Evolutionary conservation across 345 rosid species (phyloP).

Genomic region (Luvunga scandens): DNA sequence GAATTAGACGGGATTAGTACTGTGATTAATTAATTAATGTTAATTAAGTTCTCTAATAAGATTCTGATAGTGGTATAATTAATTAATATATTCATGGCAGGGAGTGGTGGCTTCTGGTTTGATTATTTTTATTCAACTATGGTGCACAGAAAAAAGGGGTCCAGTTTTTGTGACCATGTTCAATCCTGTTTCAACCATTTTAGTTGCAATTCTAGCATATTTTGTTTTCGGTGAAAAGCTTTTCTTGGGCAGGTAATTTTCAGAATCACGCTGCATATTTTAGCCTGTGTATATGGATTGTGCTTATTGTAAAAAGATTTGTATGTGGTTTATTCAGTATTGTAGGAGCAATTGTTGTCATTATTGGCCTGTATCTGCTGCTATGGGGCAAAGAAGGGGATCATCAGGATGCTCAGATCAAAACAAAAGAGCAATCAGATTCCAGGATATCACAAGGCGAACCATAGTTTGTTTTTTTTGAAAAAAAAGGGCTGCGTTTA

Average conservation of each 20-base stretch:
- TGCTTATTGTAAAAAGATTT: background rate
- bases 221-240: conserved; percentile 59
- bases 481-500: too few species aligned
- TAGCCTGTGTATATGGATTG: background rate
- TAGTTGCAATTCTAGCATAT: conserved; percentile 49
- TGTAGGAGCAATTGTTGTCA: conserved; percentile 47
- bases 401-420: conserved; percentile 10
- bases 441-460: conserved; percentile 9
- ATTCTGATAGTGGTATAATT: background rate
- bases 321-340: conserved; percentile 35
- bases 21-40: background rate
- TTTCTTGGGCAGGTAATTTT: conserved; percentile 53
- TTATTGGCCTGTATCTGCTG: conserved; percentile 55
- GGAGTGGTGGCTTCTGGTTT: conserved; percentile 56
- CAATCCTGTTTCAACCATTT: conserved; percentile 51
- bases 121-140: conserved; percentile 36
- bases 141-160: conserved; percentile 62
- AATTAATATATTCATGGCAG: conserved; percentile 25
- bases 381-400: conserved; percentile 71
- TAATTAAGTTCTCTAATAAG: background rate
- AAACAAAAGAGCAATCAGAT: conserved; percentile 18
- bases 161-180: conserved; percentile 68
- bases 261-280: background rate
- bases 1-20: background rate
- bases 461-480: background rate